A percentile compares a stretch with the other conserved stretches of the same genome.
Evolutionary conservation across 257 asterid species (phyloP).

Genomic region (Rauvolfia tetraphylla): DNA sequence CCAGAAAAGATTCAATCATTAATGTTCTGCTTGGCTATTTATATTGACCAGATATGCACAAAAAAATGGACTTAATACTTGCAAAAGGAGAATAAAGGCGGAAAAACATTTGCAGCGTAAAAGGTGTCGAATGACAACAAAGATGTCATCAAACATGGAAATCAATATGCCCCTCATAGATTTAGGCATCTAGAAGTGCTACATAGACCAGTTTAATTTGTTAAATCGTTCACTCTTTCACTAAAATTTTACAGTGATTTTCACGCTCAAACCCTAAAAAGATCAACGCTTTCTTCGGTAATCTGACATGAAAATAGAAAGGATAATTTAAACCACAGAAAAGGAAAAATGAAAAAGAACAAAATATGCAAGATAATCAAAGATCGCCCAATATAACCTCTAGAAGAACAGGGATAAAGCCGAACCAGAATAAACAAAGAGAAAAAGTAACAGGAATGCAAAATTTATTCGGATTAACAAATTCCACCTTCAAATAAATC

Average conservation of each 20-base stretch:
- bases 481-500: constrained; percentile 11
- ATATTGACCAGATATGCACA: background rate
- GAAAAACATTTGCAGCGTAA: background rate
- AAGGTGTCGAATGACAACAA: background rate
- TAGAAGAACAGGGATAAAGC: background rate
- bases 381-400: background rate
- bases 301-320: background rate
- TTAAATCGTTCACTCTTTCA: background rate
- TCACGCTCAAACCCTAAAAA: background rate
- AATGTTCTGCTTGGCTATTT: background rate
- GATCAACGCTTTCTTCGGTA: background rate
- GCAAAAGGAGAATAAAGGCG: background rate
- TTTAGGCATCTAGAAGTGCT: background rate
- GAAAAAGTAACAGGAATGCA: background rate
- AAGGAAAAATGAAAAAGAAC: background rate
- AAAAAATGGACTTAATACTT: too few species aligned
- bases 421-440: background rate
- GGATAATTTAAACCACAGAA: background rate
- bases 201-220: background rate
- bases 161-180: background rate
- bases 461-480: background rate
- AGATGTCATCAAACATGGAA: background rate
- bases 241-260: background rate
- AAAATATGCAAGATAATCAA: background rate
- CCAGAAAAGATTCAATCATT: background rate